Evolutionary conservation across 495 filamentous ascomycete genomes (phyloP), one percentile per base, ranked within the genome.

Genomic region (Hapsidospora chrysogenum): DNA sequence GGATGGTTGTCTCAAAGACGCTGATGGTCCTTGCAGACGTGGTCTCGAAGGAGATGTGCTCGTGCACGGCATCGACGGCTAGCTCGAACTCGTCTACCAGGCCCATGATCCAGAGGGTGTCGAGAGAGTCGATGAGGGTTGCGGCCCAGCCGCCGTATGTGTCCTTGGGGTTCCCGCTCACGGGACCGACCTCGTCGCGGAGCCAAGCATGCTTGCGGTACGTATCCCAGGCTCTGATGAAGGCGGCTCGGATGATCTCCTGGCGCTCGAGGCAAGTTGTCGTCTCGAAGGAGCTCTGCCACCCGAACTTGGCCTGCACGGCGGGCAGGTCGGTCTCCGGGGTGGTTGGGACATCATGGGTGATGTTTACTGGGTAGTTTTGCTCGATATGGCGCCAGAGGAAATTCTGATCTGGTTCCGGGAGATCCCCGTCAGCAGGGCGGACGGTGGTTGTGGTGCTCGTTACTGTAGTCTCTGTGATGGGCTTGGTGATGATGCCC

Each of bases 61-160:
- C 64, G n/a, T n/a, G n/a, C 9, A 85, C 70, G 21, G 80, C 70
- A 9, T 78, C 65, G 18, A 84, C 73, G n/a, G 85, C 89, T 31
- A 83, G 75, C 31, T 81, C 66, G 50, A 96, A 97, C 26, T 95
- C 84, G n/a, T 81, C 66, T 55, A 76, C 74, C 53, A 95, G 46
- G 9, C 68, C 84, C 86, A 95, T 92, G 40, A 97, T 89, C 85
- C 85, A 97, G 9, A 97, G 60, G 0, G 85, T 87, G 52, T 95
- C 86, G 36, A 97, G 60, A 11, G 78, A 61, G 62, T 97, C 89
- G 3, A 97, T 82, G 33, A 97, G 53, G 0, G 87, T 94, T 6
- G 86, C 89, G 11, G 76, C 86, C 89, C 89, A 97, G 13, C 80
- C 84, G 40, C 78, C 84, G 55, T 95, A 95, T 74, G 85, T 9